phyloP scores from a whole-genome alignment of 2,329 filamentous ascomycete genomes.

The Achaetomium macrosporum region DNA sequence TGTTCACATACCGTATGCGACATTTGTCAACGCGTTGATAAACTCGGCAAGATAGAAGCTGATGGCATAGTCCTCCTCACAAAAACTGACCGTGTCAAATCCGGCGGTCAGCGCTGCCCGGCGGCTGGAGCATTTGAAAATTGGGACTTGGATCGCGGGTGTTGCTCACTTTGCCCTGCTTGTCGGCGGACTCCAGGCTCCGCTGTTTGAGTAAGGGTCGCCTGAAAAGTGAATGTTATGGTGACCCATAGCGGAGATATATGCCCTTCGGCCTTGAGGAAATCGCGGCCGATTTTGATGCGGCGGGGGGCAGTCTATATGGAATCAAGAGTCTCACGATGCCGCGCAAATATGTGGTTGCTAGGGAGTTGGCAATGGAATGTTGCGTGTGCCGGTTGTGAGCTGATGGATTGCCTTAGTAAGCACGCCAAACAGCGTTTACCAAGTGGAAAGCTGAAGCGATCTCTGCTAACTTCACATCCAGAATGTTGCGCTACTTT shows the following conservation, averaged over 20 bases:
- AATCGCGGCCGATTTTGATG: too few species aligned
- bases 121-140: neutral
- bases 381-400: too few species aligned
- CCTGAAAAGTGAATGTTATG: constrained; percentile 27
- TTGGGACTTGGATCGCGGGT: neutral
- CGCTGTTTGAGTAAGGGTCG: constrained; percentile 23
- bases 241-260: constrained; percentile 24
- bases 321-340: too few species aligned
- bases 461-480: too few species aligned
- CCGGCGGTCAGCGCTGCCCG: neutral
- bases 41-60: constrained; percentile 48
- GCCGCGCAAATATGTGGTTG: too few species aligned
- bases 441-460: too few species aligned
- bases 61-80: constrained; percentile 47
- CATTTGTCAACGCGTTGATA: constrained; percentile 47
- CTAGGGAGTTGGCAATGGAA: too few species aligned
- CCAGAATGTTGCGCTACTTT: too few species aligned
- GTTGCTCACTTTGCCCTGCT: constrained; percentile 29
- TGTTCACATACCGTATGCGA: constrained; percentile 38
- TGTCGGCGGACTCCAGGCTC: constrained; percentile 28
- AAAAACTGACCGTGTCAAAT: constrained; percentile 27
- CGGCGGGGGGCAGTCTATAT: too few species aligned
- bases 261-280: neutral
- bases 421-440: too few species aligned
- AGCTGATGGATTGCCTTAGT: too few species aligned